A percentile compares a stretch with the other conserved stretches of the same genome.
phyloP scores from a whole-genome alignment of 1,284 basidiomycete species.

The Microbotryum lychnidis-dioicae region DNA sequence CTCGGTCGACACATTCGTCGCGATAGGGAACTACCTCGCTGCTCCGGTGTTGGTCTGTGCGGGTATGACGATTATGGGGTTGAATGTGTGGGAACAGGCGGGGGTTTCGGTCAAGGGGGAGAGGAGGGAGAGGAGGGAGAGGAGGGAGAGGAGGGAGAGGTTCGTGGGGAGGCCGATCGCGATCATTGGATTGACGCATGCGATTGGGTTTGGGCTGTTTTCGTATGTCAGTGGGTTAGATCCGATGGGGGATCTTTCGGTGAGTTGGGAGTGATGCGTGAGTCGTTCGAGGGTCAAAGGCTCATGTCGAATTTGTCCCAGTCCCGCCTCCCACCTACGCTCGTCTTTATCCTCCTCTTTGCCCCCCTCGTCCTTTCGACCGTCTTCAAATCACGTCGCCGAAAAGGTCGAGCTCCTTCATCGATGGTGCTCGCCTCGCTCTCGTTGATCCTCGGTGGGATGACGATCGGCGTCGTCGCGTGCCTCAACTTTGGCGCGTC shows the following conservation, averaged over 20 bases:
- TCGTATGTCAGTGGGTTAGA: constrained; percentile 9
- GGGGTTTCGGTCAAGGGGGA: constrained; percentile 36
- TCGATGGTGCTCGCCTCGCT: constrained; percentile 44
- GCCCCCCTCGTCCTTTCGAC: constrained; percentile 29
- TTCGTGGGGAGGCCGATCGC: constrained; percentile 50
- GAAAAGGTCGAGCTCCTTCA: constrained; percentile 35
- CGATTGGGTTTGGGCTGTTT: constrained; percentile 22
- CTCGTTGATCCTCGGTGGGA: constrained; percentile 67
- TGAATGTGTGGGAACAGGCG: constrained; percentile 57
- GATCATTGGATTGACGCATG: constrained; percentile 45
- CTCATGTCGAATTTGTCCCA: constrained; percentile 35
- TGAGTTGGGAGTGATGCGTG: constrained; percentile 45
- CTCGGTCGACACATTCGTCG: constrained; percentile 65
- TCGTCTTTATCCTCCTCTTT: constrained; percentile 28
- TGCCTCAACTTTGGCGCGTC: constrained; percentile 57
- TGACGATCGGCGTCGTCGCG: constrained; percentile 70
- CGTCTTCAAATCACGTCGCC: neutral
- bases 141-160: too few species aligned
- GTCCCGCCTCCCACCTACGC: constrained; percentile 3
- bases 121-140: too few species aligned
- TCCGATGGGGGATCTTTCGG: constrained; percentile 14
- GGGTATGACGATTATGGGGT: constrained; percentile 69
- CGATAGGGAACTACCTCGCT: constrained; percentile 81
- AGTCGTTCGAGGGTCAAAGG: constrained; percentile 46
- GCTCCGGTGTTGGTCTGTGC: constrained; percentile 72